Percentiles rank a stretch among this genome's conserved stretches.
phyloP scores from a whole-genome alignment of 2,329 filamentous ascomycete species.

The Aspergillus tamarii region DNA sequence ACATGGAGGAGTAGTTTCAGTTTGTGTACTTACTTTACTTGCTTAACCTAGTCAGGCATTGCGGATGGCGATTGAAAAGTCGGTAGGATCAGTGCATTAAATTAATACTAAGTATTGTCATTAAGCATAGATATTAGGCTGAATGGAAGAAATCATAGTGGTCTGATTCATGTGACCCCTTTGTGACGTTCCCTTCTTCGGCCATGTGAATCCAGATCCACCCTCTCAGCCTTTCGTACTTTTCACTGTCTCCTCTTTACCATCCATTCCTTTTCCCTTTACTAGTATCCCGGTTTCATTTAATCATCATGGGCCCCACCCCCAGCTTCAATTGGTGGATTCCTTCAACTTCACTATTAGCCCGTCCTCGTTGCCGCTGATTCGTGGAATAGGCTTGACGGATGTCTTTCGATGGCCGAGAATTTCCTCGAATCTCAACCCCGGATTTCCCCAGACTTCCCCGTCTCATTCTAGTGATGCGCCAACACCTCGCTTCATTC shows the following conservation, averaged over 20 bases:
- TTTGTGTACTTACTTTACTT: not conserved
- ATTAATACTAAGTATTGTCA: not conserved
- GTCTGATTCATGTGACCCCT: not conserved
- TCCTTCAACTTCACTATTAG: not conserved
- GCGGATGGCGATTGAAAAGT: not conserved
- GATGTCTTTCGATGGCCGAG: constrained; percentile 21
- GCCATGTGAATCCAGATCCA: not conserved
- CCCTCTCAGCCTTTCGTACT: not conserved
- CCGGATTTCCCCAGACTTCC: constrained; percentile 26
- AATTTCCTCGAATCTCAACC: constrained; percentile 39
- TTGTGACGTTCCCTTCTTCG: not conserved
- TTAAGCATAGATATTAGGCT: not conserved
- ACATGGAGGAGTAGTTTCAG: not conserved
- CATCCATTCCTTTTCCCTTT: not conserved
- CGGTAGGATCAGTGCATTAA: not conserved
- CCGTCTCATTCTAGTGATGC: not conserved
- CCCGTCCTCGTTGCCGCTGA: constrained; percentile 26
- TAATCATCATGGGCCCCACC: not conserved
- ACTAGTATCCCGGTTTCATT: not conserved
- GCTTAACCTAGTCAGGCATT: not conserved
- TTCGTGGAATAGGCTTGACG: constrained; percentile 33
- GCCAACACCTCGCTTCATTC: constrained; percentile 14
- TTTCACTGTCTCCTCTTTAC: not conserved
- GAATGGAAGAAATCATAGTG: not conserved
- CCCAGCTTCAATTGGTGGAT: constrained; percentile 28